phyloP scores from a whole-genome alignment of 2,329 filamentous ascomycete genomes.

The Fusarium stilboides region DNA sequence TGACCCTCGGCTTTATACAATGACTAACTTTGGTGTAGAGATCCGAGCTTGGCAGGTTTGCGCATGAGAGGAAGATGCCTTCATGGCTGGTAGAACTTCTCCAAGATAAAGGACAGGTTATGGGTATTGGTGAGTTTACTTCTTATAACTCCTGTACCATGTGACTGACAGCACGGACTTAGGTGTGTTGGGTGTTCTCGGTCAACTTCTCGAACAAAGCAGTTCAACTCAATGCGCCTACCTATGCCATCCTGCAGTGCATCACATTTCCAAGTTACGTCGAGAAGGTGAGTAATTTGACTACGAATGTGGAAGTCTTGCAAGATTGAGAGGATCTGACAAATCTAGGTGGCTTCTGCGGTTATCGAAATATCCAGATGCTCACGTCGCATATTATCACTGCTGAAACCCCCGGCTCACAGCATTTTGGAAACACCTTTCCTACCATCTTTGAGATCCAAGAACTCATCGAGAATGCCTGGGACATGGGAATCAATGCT shows the following conservation, averaged over 20 bases:
- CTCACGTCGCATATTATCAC: conserved; percentile 83
- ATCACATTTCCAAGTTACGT: conserved; percentile 87
- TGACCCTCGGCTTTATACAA: neutral
- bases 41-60: conserved; percentile 79
- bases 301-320: neutral
- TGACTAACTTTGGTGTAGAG: conserved; percentile 55
- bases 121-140: conserved; percentile 62
- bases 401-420: conserved; percentile 68
- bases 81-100: conserved; percentile 75
- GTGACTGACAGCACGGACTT: conserved; percentile 38
- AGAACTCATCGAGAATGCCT: conserved; percentile 87
- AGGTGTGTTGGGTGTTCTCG: conserved; percentile 74
- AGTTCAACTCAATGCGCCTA: conserved; percentile 76
- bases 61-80: conserved; percentile 83
- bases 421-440: conserved; percentile 72
- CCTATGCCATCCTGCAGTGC: conserved; percentile 81
- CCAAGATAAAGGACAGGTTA: conserved; percentile 70
- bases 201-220: conserved; percentile 76
- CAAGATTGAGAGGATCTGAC: conserved; percentile 9
- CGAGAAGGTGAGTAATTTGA: conserved; percentile 70
- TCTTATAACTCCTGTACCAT: conserved; percentile 6
- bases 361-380: conserved; percentile 96
- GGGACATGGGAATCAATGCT: conserved; percentile 86
- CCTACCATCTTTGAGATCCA: conserved; percentile 88
- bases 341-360: conserved; percentile 84